Base-by-base conservation (phyloP, 305 asterid genomes). In the Fraxinus platypoda region DNA sequence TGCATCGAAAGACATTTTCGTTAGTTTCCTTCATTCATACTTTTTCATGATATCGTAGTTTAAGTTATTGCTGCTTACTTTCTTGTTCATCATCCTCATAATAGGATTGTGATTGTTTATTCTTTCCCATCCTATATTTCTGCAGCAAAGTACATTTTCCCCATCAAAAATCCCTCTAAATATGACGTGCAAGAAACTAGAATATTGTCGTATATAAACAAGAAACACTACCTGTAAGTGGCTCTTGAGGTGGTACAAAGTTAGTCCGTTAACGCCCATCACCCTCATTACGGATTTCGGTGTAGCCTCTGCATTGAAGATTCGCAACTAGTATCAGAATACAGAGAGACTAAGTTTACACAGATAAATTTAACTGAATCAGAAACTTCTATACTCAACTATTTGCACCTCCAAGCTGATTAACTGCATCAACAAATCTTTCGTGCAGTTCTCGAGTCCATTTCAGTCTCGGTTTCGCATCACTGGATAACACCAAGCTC, bases 241-340 rank as follows among this genome's bases (percentile, higher is more conserved):
- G 85, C 99, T 95, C 90, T 95, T 95, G 86, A 95, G 97, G 81
- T 95, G 99, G 85, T 94, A 95, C 85, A 94, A 81, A 54, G 99
- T 95, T 74, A 95, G 92, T 2, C 99, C 99, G 76, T 84, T 92
- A 82, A 95, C 88, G 80, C 91, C 93, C 98, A 95, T 94, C 28
- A 90, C 89, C 84, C 97, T 92, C 99, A 92, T 95, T 93, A 95
- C 84, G 6, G 97, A 88, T 85, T 95, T 95, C 1, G 99, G 99
- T 64, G 98, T 94, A 81, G 99, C 99, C 87, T 94, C 99, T 94
- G 93, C 91, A 87, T 82, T 66, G 41, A 64, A 84, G 54, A 75
- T 57, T 34, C 66, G 0, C 52, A 43, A 8, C 81, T 31, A 59
- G 37, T 43, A 28, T 23, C n/a, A 31, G 52, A 64, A 64, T 64